Evolutionary conservation across 176 grass and related monocot species (phyloP), one percentile per base, ranked within the genome.

Genomic region (Aegilops bicornis): DNA sequence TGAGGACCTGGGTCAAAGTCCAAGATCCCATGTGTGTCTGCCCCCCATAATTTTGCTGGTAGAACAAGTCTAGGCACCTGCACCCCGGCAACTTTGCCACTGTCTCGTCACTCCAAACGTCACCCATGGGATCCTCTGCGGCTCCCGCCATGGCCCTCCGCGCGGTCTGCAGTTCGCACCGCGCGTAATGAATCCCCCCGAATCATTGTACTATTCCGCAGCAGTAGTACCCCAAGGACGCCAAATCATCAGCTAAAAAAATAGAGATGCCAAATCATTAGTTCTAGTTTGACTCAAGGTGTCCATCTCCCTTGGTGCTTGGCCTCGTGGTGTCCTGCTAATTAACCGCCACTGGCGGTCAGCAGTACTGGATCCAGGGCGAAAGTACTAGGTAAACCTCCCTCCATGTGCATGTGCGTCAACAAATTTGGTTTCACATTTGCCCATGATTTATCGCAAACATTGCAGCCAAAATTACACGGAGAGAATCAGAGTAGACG

Each of bases 41-140:
- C n/a, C 1, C 20, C 14, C 73, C 14, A 6, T 54, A 52, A 19
- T 2, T 19, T 20, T 9, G 23, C 43, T 8, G 25, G 1, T 59
- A 37, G 10, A 48, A 78, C 5, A 23, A 23, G 23, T 33, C 87
- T 2, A 14, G 5, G 52, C 70, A 37, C 4, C 4, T 3, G 8
- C 22, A 15, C 6, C 23, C 35, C 84, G 40, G 17, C 25, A 61
- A 69, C 85, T 81, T 82, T 32, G 19, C 35, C 35, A 4, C 8
- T 14, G 3, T 17, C 67, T 27, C 88, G 93, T 95, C 91, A 95
- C 86, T 61, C 83, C 69, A 72, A 79, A 91, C 93, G 93, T 95
- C 93, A 95, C 35, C n/a, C 1, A 0, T 3, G 5, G 33, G 83
- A 84, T 86, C 77, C 80, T 89, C 83, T 89, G 69, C 82, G 88